These are phyloP conservation scores for Botrytis aclada DNA, from an alignment of 2,329 filamentous ascomycete genomes.

Conservation along the genomic window DNA sequence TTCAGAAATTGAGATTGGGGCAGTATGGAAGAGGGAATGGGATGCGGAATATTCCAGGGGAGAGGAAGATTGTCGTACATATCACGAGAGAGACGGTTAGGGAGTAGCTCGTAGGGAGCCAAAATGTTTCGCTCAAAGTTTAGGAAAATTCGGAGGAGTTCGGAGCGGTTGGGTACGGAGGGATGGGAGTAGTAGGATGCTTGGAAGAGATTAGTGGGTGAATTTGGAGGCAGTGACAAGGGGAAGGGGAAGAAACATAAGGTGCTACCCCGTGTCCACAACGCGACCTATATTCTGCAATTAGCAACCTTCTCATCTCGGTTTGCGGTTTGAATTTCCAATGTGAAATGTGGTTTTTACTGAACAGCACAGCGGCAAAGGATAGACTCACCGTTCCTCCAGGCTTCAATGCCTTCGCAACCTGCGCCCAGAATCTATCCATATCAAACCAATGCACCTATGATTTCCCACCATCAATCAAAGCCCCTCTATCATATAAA, in stretches of 20 bases:
- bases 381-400: constrained; percentile 43
- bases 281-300: background rate
- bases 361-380: background rate
- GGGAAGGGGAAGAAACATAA: background rate
- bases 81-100: constrained; percentile 41
- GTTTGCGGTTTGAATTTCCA: background rate
- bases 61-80: constrained; percentile 44
- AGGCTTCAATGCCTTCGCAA: constrained; percentile 45
- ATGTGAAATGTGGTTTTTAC: background rate
- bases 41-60: constrained; percentile 43
- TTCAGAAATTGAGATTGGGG: constrained; percentile 37
- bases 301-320: background rate
- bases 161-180: constrained; percentile 39
- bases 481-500: constrained; percentile 35
- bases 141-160: constrained; percentile 40
- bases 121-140: constrained; percentile 41
- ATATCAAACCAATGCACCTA: constrained; percentile 52
- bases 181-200: constrained; percentile 30
- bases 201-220: background rate
- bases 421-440: constrained; percentile 44
- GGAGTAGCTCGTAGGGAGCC: constrained; percentile 39
- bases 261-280: constrained; percentile 3
- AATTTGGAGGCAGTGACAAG: background rate
- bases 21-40: constrained; percentile 35
- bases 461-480: background rate